Base-by-base conservation (phyloP, 139 green algal species). In the Chlamydomonas asymmetrica region DNA sequence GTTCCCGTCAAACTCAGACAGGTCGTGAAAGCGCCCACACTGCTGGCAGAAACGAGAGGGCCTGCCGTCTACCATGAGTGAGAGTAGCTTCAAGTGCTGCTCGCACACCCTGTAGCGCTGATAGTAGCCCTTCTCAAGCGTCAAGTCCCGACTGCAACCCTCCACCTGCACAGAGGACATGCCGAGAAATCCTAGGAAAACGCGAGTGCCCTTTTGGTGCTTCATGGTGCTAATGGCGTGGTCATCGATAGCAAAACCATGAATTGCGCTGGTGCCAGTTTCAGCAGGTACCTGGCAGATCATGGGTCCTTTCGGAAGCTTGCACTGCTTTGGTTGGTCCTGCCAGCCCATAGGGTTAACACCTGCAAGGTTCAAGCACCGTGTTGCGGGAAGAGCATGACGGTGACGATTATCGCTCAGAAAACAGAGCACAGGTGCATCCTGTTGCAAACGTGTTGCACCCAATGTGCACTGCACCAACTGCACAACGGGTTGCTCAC, bases 31-130 rank as follows among this genome's bases (percentile, higher is more conserved):
- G 27, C 66, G 64, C 16, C 64, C 66, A 40, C 74, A 80, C 32
- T 80, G 74, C 66, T 32, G 39, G 27, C 45, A 80, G 56, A 75
- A 80, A 6, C 75, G 56, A 35, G 37, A 64, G 7, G 43, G 18
- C 43, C 65, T 62, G 16, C 57, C 73, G 38, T 84, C 70, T 20
- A 81, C 67, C 8, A 75, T 49, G 3, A 84, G 50, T 23, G 63
- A 77, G 2, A 70, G 67, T 43, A 81, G 61, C 69, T 85, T 91
- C 34, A 88, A 60, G 52, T 91, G 86, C 32, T 72, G 63, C 43
- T 88, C 66, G 54, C 85, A 92, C 48, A 92, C 86, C 59, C 86
- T 87, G 73, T 92, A 92, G 22, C 87, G 86, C 31, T 80, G 69
- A 71, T 92, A 78, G 73, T 92, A 92, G 13, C 85, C 68, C 60